phyloP scores from a whole-genome alignment of 2,329 filamentous ascomycete species.

The Aplosporella prunicola region DNA sequence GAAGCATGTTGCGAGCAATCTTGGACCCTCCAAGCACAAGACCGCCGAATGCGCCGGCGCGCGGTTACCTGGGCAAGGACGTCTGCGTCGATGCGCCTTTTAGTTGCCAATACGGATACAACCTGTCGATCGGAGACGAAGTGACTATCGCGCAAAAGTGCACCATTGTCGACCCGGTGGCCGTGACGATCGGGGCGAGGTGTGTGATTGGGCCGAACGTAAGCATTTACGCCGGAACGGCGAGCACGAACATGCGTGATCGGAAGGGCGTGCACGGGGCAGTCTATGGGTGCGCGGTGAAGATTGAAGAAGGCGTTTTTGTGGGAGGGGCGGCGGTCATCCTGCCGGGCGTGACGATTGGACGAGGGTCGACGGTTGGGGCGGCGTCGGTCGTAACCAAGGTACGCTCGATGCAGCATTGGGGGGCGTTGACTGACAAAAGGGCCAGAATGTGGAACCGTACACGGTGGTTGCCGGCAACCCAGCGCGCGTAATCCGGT shows the following conservation, averaged over 20 bases:
- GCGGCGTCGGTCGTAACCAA: slow-evolving; percentile 43
- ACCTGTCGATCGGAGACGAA: slow-evolving; percentile 77
- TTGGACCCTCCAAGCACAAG: slow-evolving; percentile 48
- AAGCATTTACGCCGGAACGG: slow-evolving; percentile 70
- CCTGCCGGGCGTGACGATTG: slow-evolving; percentile 45
- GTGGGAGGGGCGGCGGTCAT: slow-evolving; percentile 56
- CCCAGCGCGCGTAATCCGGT: slow-evolving; percentile 30
- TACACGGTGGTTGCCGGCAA: slow-evolving; percentile 40
- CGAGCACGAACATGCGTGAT: slow-evolving; percentile 62
- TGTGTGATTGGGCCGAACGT: slow-evolving; percentile 68
- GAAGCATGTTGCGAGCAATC: slow-evolving; percentile 62
- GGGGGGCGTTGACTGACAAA: slow-evolving; percentile 11
- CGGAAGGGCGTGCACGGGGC: slow-evolving; percentile 65
- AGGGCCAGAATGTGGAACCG: slow-evolving; percentile 34
- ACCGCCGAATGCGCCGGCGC: slow-evolving; percentile 33
- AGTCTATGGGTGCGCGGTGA: slow-evolving; percentile 60
- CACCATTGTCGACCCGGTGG: slow-evolving; percentile 75
- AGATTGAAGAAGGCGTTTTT: slow-evolving; percentile 64
- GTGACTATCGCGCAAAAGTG: slow-evolving; percentile 78
- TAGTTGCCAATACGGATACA: slow-evolving; percentile 90
- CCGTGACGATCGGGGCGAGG: slow-evolving; percentile 71
- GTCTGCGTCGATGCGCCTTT: slow-evolving; percentile 82
- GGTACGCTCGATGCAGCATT: background rate
- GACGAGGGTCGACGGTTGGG: slow-evolving; percentile 43
- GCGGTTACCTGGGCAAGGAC: slow-evolving; percentile 59